phyloP scores from a whole-genome alignment of 768 basidiomycete species.

The Termitomyces sp. region DNA sequence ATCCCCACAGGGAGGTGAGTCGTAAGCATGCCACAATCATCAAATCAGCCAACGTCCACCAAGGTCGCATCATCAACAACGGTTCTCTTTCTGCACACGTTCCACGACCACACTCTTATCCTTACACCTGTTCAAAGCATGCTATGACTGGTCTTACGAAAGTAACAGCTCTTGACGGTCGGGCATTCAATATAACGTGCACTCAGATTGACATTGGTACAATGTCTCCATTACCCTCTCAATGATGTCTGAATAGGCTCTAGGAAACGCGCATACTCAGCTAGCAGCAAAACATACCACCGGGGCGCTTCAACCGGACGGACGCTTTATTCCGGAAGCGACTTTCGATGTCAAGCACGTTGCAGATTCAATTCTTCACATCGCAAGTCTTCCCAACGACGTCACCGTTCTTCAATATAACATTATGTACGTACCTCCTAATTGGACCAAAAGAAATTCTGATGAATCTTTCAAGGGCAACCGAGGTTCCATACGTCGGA shows the following conservation, averaged over 20 bases:
- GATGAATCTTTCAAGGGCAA: conserved; percentile 15
- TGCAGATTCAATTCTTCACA: conserved; percentile 62
- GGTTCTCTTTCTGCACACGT: conserved; percentile 71
- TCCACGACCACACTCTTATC: conserved; percentile 54
- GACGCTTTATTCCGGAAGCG: conserved; percentile 48
- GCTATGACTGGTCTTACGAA: conserved; percentile 75
- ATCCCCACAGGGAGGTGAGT: conserved; percentile 61
- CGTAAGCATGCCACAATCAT: background rate
- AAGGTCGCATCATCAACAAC: conserved; percentile 81
- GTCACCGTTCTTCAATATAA: conserved; percentile 68
- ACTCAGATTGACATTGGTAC: conserved; percentile 81
- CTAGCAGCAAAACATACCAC: conserved; percentile 41
- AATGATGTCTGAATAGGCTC: background rate
- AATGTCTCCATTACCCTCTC: background rate
- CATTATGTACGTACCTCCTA: conserved; percentile 55
- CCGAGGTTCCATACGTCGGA: conserved; percentile 22
- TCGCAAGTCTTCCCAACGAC: conserved; percentile 61
- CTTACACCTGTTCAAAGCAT: conserved; percentile 80
- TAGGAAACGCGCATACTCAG: conserved; percentile 67
- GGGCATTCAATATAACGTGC: conserved; percentile 65
- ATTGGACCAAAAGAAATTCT: background rate
- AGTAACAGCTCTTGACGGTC: conserved; percentile 70
- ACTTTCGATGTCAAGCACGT: conserved; percentile 71
- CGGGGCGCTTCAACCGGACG: conserved; percentile 68
- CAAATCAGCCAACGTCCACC: background rate